Base-by-base conservation (phyloP, 305 asterid genomes). In the Caryopteris hybrid region DNA sequence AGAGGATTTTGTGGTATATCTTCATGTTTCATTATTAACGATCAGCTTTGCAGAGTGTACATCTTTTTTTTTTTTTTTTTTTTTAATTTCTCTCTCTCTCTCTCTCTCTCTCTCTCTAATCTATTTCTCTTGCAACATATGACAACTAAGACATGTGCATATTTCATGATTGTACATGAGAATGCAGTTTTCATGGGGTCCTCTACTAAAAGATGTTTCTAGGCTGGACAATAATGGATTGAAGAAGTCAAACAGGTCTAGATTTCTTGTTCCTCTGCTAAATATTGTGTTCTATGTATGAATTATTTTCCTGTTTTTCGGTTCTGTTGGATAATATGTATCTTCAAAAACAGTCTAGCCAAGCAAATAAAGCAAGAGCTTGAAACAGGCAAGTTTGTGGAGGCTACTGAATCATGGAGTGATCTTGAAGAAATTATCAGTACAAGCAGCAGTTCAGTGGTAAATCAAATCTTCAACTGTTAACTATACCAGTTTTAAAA, bases 151-250 rank as follows among this genome's bases (percentile, higher is more conserved):
- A 17, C 11, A 9, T 52, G 62, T 55, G 29, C 8, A 18, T 20
- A 5, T 10, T 11, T 50, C 21, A 20, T 51, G 31, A 18, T 56
- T 68, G 56, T 36, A 57, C 60, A 38, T 69, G 68, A 42, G 33
- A 61, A 33, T 85, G 74, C 86, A 94, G 99, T 71, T 86, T 67
- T 82, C 95, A 64, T 94, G 99, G 99, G 98, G 96, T 61, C 95
- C 99, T 76, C 90, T 94, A 43, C 74, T 94, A 27, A 94, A 83
- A 82, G 95, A 85, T 80, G 88, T 91, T 0, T 82, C 99, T 13
- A 86, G 98, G 80, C 84, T 94, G 66, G 99, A 94, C 74, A 64
- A 66, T 25, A 86, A 74, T 70, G 96, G 95, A 58, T 70, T 89
- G 17, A 64, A 50, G 21, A 75, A 85, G 68, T 80, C 99, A 17